Base-by-base conservation (phyloP, 306 rosid species). In the Hippophae rhamnoides region DNA sequence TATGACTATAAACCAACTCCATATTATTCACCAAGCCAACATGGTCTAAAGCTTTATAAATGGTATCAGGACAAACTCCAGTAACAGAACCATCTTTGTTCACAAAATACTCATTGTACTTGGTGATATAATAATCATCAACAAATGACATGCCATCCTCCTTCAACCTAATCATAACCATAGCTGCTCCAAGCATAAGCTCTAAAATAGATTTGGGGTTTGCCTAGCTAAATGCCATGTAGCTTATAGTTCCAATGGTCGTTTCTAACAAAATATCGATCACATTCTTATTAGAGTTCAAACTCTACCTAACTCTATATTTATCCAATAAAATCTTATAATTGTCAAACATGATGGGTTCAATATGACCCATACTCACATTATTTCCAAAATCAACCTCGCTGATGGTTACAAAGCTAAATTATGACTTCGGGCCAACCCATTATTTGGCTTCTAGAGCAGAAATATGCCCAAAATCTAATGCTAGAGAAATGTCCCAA, bases 181-280 rank as follows among this genome's bases (percentile, higher is more conserved):
- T 90, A 14, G 87, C 97, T 0, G 87, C 86, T n/a, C 85, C 89
- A 63, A 82, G 47, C 97, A 90, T 90, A 61, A 79, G 64, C 27
- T 77, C 69, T 0, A 90, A 72, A n/a, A 67, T 60, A 9, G 80
- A 60, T 3, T 59, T 75, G 41, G 87, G 81, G 59, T 61, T 69
- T 31, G 95, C 89, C 97, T 95, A 90, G 27, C 97, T 95, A 69
- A 90, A 87, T 6, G 95, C 94, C 94, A 90, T 79, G 78, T 87
- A 90, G 61, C 84, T 72, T 74, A 67, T 74, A 4, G 77, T 68
- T 43, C 76, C 94, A 11, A 80, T 87, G 9, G 89, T 85, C 23
- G 84, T 94, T 72, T 90, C 97, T 57, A 90, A 79, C 10, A 90
- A 95, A 47, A 90, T 64, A 52, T 84, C 94, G 42, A 90, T 72